phyloP scores from a whole-genome alignment of 352 stramenopile genomes.

The Phytopythium delawarense region DNA sequence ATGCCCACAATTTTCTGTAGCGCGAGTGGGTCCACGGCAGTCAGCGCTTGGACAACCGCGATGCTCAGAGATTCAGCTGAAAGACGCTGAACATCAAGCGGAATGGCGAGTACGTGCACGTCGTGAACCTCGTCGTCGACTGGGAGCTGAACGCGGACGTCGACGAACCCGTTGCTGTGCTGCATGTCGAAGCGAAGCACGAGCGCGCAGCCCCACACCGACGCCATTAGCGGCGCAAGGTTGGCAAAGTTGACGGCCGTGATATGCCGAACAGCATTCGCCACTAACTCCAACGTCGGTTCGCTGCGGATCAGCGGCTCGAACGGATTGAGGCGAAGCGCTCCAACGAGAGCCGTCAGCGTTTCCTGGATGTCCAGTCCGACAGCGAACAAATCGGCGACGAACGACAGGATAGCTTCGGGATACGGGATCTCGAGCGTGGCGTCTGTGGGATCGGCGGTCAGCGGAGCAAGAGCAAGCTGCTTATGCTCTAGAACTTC shows the following conservation, averaged over 20 bases:
- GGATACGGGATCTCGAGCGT: constrained; percentile 18
- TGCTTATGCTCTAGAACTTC: constrained; percentile 15
- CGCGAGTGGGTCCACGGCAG: constrained; percentile 23
- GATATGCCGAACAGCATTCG: constrained; percentile 27
- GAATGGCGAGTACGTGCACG: constrained; percentile 35
- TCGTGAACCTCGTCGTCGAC: constrained; percentile 46
- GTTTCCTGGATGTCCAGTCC: constrained; percentile 22
- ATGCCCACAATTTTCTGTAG: constrained; percentile 44
- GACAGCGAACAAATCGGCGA: constrained; percentile 24
- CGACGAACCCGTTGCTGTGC: constrained; percentile 33
- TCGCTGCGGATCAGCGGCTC: background rate
- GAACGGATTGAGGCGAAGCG: constrained; percentile 22
- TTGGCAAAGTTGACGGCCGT: constrained; percentile 30
- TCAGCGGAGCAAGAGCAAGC: background rate
- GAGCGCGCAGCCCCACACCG: constrained; percentile 39
- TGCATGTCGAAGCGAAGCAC: constrained; percentile 32
- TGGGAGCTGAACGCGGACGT: constrained; percentile 33
- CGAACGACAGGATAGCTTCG: constrained; percentile 31
- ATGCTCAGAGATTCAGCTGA: constrained; percentile 21
- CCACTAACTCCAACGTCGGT: background rate
- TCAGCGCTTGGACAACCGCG: constrained; percentile 24
- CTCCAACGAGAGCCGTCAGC: constrained; percentile 30
- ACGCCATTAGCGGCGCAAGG: constrained; percentile 28
- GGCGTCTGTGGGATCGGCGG: constrained; percentile 4
- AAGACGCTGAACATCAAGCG: constrained; percentile 30